These are phyloP conservation scores for Coffea canephora DNA, from an alignment of 257 asterid species.

Conservation along the genomic window DNA sequence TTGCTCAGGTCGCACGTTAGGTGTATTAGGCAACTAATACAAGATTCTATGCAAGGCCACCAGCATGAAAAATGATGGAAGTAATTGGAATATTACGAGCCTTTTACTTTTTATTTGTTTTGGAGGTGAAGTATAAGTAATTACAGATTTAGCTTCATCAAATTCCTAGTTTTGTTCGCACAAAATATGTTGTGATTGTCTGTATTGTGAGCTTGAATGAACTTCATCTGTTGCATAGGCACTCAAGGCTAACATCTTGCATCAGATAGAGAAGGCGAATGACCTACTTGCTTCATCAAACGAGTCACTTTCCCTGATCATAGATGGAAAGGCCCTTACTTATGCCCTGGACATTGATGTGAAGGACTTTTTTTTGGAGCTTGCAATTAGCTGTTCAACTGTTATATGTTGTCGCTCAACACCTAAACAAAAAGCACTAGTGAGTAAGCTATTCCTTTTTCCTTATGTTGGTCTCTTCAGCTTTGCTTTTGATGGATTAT, in stretches of 20 bases:
- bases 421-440: conserved; percentile 78
- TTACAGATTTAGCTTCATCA: no score
- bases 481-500: background rate
- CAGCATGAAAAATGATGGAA: no score
- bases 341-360: conserved; percentile 55
- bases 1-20: no score
- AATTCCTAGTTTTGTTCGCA: background rate
- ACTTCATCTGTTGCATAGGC: conserved; percentile 36
- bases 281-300: conserved; percentile 35
- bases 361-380: conserved; percentile 53
- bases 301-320: conserved; percentile 60
- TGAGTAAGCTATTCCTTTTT: conserved; percentile 27
- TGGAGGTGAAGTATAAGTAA: no score
- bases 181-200: background rate
- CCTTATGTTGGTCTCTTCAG: background rate
- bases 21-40: no score
- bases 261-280: conserved; percentile 50
- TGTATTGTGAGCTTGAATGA: conserved; percentile 3
- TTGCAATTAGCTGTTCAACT: conserved; percentile 64
- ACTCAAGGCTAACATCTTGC: conserved; percentile 44
- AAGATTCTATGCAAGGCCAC: no score
- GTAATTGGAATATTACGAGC: no score
- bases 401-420: conserved; percentile 83
- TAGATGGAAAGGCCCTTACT: conserved; percentile 72
- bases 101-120: background rate